Evolutionary conservation across 108 stramenopile genomes (phyloP).

Genomic region (Nitzschia palea): DNA sequence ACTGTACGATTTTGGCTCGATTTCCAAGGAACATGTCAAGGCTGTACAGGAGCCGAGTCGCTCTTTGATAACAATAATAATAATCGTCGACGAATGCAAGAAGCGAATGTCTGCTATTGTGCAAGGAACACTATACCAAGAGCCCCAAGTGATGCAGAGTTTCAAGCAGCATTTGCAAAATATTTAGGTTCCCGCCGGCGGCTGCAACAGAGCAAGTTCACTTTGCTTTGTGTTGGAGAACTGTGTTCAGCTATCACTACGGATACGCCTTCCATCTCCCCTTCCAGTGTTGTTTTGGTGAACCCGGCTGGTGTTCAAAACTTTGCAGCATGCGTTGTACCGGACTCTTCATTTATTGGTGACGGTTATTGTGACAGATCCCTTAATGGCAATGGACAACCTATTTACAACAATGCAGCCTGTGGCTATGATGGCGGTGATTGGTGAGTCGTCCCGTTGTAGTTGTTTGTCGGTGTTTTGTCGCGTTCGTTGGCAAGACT

Average conservation of each 20-base stretch:
- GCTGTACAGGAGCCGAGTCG: background rate
- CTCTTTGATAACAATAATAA: background rate
- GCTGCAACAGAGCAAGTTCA: too few relatives aligned
- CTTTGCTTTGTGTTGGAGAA: too few relatives aligned
- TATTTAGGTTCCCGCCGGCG: too few relatives aligned
- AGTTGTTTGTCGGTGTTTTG: too few relatives aligned
- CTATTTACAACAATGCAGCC: background rate
- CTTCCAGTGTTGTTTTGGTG: too few relatives aligned
- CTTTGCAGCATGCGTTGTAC: too few relatives aligned
- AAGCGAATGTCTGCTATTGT: background rate
- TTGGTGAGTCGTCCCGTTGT: background rate
- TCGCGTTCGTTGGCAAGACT: too few relatives aligned
- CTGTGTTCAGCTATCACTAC: too few relatives aligned
- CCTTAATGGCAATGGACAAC: background rate
- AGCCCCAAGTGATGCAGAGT: background rate
- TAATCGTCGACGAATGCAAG: background rate
- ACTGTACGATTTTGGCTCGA: background rate
- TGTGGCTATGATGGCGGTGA: conserved; percentile 5
- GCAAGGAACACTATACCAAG: background rate
- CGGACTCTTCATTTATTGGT: too few relatives aligned
- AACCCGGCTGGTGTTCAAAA: too few relatives aligned
- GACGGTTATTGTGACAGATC: background rate
- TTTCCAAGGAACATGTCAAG: background rate
- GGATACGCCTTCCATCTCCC: too few relatives aligned
- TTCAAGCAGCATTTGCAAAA: background rate